Evolutionary conservation across 2,329 filamentous ascomycete genomes (phyloP).

Genomic region (Phialophora expanda): DNA sequence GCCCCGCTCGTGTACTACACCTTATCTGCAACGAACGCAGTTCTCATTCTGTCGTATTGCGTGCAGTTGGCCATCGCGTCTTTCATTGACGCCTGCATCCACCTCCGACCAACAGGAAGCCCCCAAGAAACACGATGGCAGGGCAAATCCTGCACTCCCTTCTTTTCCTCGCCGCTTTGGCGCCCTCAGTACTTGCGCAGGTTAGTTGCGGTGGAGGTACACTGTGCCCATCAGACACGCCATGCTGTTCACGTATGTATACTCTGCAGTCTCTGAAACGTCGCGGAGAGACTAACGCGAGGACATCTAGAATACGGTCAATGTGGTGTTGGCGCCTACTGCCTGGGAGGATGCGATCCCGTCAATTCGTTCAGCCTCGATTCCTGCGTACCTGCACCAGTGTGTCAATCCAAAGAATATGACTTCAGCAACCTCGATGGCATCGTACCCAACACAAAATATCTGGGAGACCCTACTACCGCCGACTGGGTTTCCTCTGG

Average conservation of each 20-base stretch:
- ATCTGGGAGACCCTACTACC: conserved; percentile 79
- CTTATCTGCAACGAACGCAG: not conserved
- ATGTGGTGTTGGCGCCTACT: conserved; percentile 93
- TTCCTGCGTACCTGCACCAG: conserved; percentile 81
- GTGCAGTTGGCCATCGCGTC: conserved; percentile 10
- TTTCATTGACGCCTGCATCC: conserved; percentile 33
- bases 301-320: conserved; percentile 76
- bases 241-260: conserved; percentile 78
- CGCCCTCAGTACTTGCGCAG: conserved; percentile 42
- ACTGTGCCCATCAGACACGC: conserved; percentile 72
- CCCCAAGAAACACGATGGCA: conserved; percentile 23
- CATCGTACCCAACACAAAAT: conserved; percentile 74
- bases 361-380: conserved; percentile 80
- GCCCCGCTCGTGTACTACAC: conserved; percentile 13
- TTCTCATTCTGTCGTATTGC: conserved; percentile 9
- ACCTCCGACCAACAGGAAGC: conserved; percentile 16
- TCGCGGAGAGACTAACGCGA: conserved; percentile 1
- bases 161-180: conserved; percentile 30
- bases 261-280: not conserved
- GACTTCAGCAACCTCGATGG: conserved; percentile 74
- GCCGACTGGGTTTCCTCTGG: conserved; percentile 91
- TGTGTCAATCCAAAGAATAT: conserved; percentile 77
- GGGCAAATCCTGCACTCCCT: conserved; percentile 28
- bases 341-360: conserved; percentile 92
- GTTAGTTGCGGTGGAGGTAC: conserved; percentile 51